phyloP scores from a whole-genome alignment of 257 asterid genomes.

The Ilex aquifolium region DNA sequence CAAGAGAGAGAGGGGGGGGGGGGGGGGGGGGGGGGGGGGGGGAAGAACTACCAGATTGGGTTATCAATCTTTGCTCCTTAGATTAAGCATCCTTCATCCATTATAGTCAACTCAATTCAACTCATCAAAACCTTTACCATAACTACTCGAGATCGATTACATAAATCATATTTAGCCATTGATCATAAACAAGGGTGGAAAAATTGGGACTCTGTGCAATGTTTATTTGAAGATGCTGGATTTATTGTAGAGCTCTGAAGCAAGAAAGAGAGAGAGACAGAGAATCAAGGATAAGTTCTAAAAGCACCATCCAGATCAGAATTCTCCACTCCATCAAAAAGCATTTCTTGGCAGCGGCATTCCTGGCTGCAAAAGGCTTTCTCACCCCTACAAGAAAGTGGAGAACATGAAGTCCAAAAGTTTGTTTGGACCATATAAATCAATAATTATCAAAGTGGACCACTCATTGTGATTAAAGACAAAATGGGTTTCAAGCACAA shows the following conservation, averaged over 20 bases:
- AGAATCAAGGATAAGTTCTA: slow-evolving; percentile 7
- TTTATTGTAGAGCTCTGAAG: slow-evolving; percentile 16
- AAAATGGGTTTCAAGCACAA: neutral
- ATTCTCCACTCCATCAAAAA: slow-evolving; percentile 34
- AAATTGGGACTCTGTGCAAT: slow-evolving; percentile 10
- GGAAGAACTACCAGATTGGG: neutral
- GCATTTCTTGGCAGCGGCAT: slow-evolving; percentile 66
- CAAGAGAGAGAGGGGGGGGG: too few species aligned
- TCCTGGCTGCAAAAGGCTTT: slow-evolving; percentile 72
- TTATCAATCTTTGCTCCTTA: too few species aligned
- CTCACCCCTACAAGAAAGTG: slow-evolving; percentile 43
- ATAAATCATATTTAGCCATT: too few species aligned
- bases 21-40: neutral
- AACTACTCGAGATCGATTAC: too few species aligned
- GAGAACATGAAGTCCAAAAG: neutral
- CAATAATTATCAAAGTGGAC: neutral
- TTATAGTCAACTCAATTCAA: too few species aligned
- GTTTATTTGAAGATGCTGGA: slow-evolving; percentile 22
- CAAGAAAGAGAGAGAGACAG: slow-evolving; percentile 28
- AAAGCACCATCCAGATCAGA: slow-evolving; percentile 19
- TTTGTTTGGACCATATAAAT: neutral
- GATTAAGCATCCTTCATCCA: neutral
- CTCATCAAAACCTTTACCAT: too few species aligned
- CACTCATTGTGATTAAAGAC: neutral
- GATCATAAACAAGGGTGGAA: too few species aligned